Conservation (phyloP, 2,329 filamentous ascomycete species). For the Colletotrichum theobromicola region DNA sequence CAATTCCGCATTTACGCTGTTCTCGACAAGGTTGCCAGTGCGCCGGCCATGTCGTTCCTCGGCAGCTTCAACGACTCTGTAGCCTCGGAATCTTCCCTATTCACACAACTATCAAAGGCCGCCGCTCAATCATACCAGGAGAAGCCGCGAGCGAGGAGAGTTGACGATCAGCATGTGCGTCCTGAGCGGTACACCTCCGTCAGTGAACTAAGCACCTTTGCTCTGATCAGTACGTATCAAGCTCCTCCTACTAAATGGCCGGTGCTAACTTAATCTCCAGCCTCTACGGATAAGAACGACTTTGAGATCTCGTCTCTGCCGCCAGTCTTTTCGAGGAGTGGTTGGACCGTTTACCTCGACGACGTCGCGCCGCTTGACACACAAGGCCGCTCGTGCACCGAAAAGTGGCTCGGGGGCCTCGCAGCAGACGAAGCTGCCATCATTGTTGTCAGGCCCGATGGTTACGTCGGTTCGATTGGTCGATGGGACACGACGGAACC, state of each 20-base stretch:
- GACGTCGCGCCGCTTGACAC: constrained; percentile 62
- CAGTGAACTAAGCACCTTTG: constrained; percentile 64
- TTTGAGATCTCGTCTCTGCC: constrained; percentile 74
- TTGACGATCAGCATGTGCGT: constrained; percentile 69
- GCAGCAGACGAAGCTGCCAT: constrained; percentile 19
- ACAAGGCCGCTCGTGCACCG: constrained; percentile 57
- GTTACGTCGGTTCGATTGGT: constrained; percentile 25
- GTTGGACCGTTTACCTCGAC: constrained; percentile 76
- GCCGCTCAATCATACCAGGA: constrained; percentile 66
- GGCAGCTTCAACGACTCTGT: constrained; percentile 61
- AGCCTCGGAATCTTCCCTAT: constrained; percentile 53
- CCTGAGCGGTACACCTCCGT: constrained; percentile 71
- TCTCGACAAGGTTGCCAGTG: constrained; percentile 59
- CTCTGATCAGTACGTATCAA: constrained; percentile 63
- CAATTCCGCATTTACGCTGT: constrained; percentile 80
- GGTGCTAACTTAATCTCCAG: constrained; percentile 28
- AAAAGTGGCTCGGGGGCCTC: constrained; percentile 27
- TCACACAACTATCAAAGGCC: constrained; percentile 62
- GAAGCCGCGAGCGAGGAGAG: constrained; percentile 52
- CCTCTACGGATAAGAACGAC: constrained; percentile 63
- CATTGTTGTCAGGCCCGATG: constrained; percentile 25
- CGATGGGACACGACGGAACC: not conserved
- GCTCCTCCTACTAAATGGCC: not conserved
- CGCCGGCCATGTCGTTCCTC: constrained; percentile 59
- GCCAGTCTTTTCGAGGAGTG: constrained; percentile 63